phyloP scores from a whole-genome alignment of 177 flowering plant genomes.

The Vitis hybrid region DNA sequence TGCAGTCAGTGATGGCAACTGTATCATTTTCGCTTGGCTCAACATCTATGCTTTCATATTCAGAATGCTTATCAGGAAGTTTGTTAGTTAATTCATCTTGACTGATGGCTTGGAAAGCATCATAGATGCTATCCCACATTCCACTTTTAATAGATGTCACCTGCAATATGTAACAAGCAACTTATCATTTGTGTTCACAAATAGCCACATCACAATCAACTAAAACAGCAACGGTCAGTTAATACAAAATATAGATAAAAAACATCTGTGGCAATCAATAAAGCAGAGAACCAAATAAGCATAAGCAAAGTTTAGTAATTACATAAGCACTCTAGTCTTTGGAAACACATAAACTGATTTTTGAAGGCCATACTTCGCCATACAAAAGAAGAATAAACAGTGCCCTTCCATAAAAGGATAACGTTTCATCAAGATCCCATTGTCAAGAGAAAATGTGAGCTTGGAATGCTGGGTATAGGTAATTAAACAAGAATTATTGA shows the following conservation, averaged over 20 bases:
- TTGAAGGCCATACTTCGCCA: too few species aligned
- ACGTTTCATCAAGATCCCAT: too few species aligned
- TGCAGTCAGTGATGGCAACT: constrained; percentile 3
- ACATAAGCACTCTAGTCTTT: too few species aligned
- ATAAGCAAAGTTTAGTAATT: too few species aligned
- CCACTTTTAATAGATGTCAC: constrained; percentile 71
- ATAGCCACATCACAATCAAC: neutral
- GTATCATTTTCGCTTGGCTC: constrained; percentile 39
- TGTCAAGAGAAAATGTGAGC: too few species aligned
- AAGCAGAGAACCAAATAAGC: too few species aligned
- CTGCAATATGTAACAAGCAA: constrained; percentile 36
- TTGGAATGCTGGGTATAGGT: too few species aligned
- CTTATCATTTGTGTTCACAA: neutral
- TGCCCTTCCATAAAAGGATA: neutral
- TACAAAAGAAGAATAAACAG: neutral
- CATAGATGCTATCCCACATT: constrained; percentile 87
- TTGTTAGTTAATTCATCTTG: constrained; percentile 21
- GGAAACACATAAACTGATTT: too few species aligned
- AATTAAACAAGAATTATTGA: too few species aligned
- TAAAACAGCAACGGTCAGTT: neutral
- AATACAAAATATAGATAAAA: too few species aligned
- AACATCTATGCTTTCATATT: constrained; percentile 48
- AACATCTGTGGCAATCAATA: too few species aligned
- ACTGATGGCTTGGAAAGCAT: constrained; percentile 44
- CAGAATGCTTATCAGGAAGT: constrained; percentile 21